A percentile compares a stretch with the other conserved stretches of the same genome.
Conservation (phyloP, 1,284 basidiomycete species). For the Trametes pubescens region DNA sequence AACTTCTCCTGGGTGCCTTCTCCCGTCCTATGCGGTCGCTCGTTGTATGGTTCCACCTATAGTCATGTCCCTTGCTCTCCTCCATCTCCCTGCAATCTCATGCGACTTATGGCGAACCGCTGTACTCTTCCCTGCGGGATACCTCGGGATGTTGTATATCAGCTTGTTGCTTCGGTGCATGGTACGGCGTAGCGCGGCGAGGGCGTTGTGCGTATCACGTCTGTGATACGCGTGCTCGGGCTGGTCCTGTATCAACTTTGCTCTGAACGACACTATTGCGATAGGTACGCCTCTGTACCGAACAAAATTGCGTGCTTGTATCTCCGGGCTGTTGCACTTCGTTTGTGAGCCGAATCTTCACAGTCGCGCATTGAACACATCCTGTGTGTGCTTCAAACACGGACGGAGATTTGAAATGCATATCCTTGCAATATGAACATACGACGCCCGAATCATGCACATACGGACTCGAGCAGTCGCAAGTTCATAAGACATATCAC, state of each 20-base stretch:
- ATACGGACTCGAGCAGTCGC: too few relatives aligned
- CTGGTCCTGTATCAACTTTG: background rate
- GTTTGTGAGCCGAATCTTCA: too few relatives aligned
- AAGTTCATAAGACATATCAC: too few relatives aligned
- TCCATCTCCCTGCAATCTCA: conserved; percentile 31
- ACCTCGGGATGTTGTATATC: conserved; percentile 26
- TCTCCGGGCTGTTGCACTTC: too few relatives aligned
- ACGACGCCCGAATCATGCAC: too few relatives aligned
- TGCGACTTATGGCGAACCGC: conserved; percentile 33
- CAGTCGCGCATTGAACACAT: too few relatives aligned
- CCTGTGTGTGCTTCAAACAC: too few relatives aligned
- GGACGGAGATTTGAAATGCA: too few relatives aligned
- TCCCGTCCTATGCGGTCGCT: conserved; percentile 33
- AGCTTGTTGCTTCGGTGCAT: conserved; percentile 13
- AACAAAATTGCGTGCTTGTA: background rate
- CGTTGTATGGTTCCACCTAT: conserved; percentile 35
- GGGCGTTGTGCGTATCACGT: background rate
- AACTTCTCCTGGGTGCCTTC: conserved; percentile 20
- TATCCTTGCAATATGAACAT: too few relatives aligned
- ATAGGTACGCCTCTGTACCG: background rate
- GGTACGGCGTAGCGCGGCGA: conserved; percentile 7
- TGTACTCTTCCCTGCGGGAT: conserved; percentile 23
- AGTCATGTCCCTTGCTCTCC: conserved; percentile 35
- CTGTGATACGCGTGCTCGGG: background rate
- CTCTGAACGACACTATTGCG: background rate